Evolutionary conservation across 208 protist species (phyloP), one percentile per base, ranked within the genome.

Genomic region (Leishmania aethiopica): DNA sequence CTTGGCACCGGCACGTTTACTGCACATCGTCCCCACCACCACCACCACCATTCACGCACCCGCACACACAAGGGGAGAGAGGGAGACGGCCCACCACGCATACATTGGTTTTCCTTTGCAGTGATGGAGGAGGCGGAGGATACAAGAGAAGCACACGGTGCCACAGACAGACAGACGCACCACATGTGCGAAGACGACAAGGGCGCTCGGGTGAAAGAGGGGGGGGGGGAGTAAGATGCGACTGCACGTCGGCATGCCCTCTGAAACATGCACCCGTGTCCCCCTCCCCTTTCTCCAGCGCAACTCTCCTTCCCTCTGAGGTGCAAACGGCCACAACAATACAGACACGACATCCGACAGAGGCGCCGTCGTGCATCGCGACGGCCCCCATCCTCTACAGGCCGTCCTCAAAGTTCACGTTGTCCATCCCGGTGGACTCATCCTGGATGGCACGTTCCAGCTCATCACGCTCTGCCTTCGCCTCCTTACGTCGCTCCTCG

Each of bases 391-490:
- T 72, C 73, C 70, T 51, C 82, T 88, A 96, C 40, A 98, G 62
- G 37, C 93, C 95, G 78, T 97, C 95, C 73, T 96, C 93, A 80
- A 97, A 98, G 84, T 97, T 93, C 42, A 93, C 85, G 32, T 93
- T 93, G 62, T 89, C 87, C 51, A 90, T 81, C 53, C 89, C 90
- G 32, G 90, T 92, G 28, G 89, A 91, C 35, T 90, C 93, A 42
- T 95, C 90, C 82, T 95, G 92, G 45, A 96, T 82, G 15, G 91
- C 92, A 49, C 90, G 90, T 80, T 97, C 90, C 53, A 92, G 79
- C 79, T 90, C 89, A 67, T 94, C 84, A 53, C 90, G 88, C 74
- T 95, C 86, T 28, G 79, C 91, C 78, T 91, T 87, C 32, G 90
- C 90, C 64, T 84, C 85, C 73, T 92, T 93, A 70, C 90, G 90